These are phyloP conservation scores for Bipolaris oryzae DNA, from an alignment of 2,329 filamentous ascomycete genomes.

Conservation along the genomic window DNA sequence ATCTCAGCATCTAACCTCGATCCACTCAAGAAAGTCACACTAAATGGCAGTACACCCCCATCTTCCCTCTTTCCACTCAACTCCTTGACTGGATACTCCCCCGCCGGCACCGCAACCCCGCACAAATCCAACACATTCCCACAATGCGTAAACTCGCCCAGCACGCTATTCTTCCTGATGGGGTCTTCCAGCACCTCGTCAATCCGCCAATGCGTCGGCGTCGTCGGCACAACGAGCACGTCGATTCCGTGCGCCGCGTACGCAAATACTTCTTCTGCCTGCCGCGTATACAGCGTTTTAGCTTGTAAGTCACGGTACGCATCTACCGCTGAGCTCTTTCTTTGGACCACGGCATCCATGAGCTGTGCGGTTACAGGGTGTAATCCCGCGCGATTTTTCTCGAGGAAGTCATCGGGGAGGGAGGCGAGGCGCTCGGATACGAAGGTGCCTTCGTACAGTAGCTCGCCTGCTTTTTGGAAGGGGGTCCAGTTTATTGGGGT, in stretches of 20 bases:
- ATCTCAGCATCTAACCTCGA: constrained; percentile 48
- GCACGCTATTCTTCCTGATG: constrained; percentile 58
- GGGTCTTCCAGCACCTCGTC: constrained; percentile 59
- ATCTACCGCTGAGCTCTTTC: constrained; percentile 40
- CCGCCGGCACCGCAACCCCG: constrained; percentile 56
- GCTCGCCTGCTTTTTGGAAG: constrained; percentile 59
- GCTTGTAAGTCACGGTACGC: constrained; percentile 44
- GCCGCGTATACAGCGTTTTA: constrained; percentile 39
- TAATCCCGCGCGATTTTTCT: constrained; percentile 46
- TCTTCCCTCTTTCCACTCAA: constrained; percentile 32
- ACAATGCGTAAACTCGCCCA: constrained; percentile 61
- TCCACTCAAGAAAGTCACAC: constrained; percentile 50
- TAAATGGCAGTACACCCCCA: constrained; percentile 48
- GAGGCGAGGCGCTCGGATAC: constrained; percentile 61
- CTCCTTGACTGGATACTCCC: constrained; percentile 42
- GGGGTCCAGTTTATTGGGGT: constrained; percentile 43
- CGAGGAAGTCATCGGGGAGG: constrained; percentile 39
- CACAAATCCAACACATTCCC: constrained; percentile 65
- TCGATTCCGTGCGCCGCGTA: constrained; percentile 37
- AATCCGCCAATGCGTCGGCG: constrained; percentile 57
- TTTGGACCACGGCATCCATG: constrained; percentile 36
- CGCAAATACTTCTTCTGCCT: constrained; percentile 40
- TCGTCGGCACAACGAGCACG: constrained; percentile 60
- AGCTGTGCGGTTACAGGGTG: constrained; percentile 59
- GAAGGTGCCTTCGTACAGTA: constrained; percentile 64